Percentiles rank a stretch among this genome's conserved stretches.
Conservation (phyloP, 139 green algal genomes). For the Tetraselmis striata region DNA sequence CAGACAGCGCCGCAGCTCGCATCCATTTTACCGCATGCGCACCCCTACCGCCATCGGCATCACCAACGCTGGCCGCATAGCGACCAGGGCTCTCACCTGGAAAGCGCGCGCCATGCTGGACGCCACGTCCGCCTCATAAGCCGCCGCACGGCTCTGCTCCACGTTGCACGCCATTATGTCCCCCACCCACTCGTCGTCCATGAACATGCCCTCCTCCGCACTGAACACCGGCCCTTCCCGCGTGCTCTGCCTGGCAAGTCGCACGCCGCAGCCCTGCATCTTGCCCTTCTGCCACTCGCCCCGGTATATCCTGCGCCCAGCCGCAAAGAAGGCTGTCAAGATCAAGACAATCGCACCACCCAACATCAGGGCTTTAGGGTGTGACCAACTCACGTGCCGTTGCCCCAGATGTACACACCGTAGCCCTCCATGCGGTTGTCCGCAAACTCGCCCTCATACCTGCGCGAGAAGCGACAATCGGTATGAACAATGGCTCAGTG, state of each 20-base stretch:
- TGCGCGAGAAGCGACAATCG: no score
- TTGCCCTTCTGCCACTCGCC: constrained; percentile 51
- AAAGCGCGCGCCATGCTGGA: constrained; percentile 43
- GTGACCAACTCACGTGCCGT: constrained; percentile 47
- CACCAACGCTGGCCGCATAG: no score
- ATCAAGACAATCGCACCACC: no score
- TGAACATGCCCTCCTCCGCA: constrained; percentile 53
- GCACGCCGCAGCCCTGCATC: constrained; percentile 65
- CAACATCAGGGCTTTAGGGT: no score
- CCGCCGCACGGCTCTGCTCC: constrained; percentile 33
- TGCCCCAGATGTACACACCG: constrained; percentile 53
- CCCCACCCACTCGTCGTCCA: constrained; percentile 51
- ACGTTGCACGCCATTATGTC: constrained; percentile 37
- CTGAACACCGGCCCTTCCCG: constrained; percentile 10
- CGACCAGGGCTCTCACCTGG: no score
- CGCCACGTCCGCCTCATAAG: constrained; percentile 54
- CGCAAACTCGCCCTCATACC: constrained; percentile 52
- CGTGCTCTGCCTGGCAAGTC: constrained; percentile 35
- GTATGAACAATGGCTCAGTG: no score
- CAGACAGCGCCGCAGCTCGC: no score
- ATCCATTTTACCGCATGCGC: no score
- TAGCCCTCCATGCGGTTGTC: constrained; percentile 48
- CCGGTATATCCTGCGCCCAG: constrained; percentile 42
- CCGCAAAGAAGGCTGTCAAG: neutral
- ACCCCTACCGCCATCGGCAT: no score